Percentiles rank a stretch among this genome's conserved stretches.
Evolutionary conservation across 139 green algal species (phyloP).

Genomic region (Chlorella sp.): DNA sequence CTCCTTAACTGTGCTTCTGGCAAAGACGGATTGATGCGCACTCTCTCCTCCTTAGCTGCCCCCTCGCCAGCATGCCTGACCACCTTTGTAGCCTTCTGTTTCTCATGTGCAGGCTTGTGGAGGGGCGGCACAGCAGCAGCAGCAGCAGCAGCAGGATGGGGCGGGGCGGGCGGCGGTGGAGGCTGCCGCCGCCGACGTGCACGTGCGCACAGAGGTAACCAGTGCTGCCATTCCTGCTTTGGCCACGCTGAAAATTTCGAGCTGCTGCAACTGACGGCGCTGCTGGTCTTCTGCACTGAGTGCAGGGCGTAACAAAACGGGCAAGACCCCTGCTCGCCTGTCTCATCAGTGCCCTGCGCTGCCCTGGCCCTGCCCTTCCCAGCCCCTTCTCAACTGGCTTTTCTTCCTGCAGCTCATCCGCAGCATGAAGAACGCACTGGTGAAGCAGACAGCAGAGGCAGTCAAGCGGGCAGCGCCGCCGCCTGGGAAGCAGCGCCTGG

Average conservation of each 20-base stretch:
- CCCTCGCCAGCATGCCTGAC: not conserved
- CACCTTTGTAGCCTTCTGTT: not conserved
- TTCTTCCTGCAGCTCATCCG: slow-evolving; percentile 13
- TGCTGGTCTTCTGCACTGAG: too few relatives aligned
- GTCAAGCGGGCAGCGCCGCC: slow-evolving; percentile 4
- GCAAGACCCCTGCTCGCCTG: not conserved
- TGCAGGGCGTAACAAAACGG: not conserved
- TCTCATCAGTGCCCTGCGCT: not conserved
- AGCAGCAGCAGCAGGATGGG: not conserved
- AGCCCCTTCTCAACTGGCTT: not conserved
- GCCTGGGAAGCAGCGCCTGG: not conserved
- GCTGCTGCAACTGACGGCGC: too few relatives aligned
- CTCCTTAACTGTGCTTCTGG: too few relatives aligned
- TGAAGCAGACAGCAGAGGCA: slow-evolving; percentile 26
- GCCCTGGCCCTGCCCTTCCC: not conserved
- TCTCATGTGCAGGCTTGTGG: not conserved
- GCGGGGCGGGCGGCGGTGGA: not conserved
- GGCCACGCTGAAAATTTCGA: too few relatives aligned
- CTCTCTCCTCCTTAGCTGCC: not conserved
- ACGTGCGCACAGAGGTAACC: slow-evolving; percentile 13
- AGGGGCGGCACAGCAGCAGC: not conserved
- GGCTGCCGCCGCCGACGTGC: slow-evolving; percentile 3
- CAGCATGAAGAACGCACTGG: slow-evolving; percentile 28
- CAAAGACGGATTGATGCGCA: not conserved
- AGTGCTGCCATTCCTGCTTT: too few relatives aligned